Conservation (phyloP, 495 filamentous ascomycete genomes). For the Aspergillus kassunensis region DNA sequence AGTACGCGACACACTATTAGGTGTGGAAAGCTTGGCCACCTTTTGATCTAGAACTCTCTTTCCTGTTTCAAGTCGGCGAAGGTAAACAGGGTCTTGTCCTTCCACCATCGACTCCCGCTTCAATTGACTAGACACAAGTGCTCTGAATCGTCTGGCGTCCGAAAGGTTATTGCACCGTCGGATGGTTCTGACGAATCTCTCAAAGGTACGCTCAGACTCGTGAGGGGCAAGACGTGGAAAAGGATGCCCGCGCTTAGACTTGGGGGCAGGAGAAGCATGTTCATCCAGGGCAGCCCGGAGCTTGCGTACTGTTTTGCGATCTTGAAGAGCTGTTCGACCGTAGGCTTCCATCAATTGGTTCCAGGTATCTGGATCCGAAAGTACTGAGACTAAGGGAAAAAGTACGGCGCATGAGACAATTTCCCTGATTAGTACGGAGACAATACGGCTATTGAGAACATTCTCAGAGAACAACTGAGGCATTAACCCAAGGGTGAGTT, state of each 20-base stretch:
- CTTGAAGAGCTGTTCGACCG: slow-evolving; percentile 82
- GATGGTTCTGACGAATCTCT: slow-evolving; percentile 88
- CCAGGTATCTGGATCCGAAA: slow-evolving; percentile 90
- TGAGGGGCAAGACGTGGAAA: slow-evolving; percentile 64
- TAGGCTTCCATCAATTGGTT: slow-evolving; percentile 92
- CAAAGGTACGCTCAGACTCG: slow-evolving; percentile 89
- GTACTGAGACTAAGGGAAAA: slow-evolving; percentile 32
- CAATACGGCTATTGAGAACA: slow-evolving; percentile 72
- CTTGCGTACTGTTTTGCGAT: slow-evolving; percentile 92
- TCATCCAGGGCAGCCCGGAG: slow-evolving; percentile 91
- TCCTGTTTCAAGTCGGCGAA: slow-evolving; percentile 85
- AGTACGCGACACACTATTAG: slow-evolving; percentile 47
- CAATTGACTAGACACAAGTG: slow-evolving; percentile 87
- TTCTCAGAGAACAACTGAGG: slow-evolving; percentile 68
- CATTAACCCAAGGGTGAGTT: slow-evolving; percentile 64
- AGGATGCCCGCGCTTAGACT: slow-evolving; percentile 53
- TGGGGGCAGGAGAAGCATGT: slow-evolving; percentile 83
- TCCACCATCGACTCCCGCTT: slow-evolving; percentile 78
- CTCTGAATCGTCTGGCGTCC: slow-evolving; percentile 86
- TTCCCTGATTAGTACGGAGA: slow-evolving; percentile 76
- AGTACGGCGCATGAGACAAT: slow-evolving; percentile 58
- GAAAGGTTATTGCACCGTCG: slow-evolving; percentile 87
- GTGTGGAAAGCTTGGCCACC: slow-evolving; percentile 74
- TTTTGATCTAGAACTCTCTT: slow-evolving; percentile 87
- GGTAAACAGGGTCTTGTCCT: slow-evolving; percentile 76